A percentile compares a stretch with the other conserved stretches of the same genome.
Evolutionary conservation across 1,284 basidiomycete genomes (phyloP).

Genomic region (Leccinum brunneo-olivaceum): DNA sequence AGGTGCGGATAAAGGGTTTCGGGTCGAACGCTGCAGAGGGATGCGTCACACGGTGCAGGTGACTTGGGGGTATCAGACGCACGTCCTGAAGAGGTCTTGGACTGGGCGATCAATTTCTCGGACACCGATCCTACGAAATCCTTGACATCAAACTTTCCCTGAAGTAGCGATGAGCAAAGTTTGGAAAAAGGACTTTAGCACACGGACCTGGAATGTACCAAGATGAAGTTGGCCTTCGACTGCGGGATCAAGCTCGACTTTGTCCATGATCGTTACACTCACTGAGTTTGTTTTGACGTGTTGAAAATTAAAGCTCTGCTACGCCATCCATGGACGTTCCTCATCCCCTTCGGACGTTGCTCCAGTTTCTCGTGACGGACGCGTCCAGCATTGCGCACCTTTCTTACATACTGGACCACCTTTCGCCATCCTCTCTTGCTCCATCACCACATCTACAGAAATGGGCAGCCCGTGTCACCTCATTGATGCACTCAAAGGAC

Average conservation of each 20-base stretch:
- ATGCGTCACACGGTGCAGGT: constrained; percentile 5
- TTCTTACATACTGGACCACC: constrained; percentile 47
- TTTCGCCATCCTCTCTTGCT: constrained; percentile 44
- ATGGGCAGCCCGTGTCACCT: constrained; percentile 64
- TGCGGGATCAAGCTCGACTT: constrained; percentile 41
- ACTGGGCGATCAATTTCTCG: constrained; percentile 80
- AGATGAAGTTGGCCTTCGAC: constrained; percentile 61
- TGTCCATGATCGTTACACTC: constrained; percentile 16
- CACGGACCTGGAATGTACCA: constrained; percentile 57
- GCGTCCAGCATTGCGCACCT: constrained; percentile 49
- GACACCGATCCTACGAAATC: constrained; percentile 84
- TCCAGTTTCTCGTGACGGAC: constrained; percentile 67
- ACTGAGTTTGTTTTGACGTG: constrained; percentile 26
- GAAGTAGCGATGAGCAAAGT: constrained; percentile 26
- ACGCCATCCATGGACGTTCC: constrained; percentile 19
- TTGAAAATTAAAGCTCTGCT: constrained; percentile 23
- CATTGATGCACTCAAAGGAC: constrained; percentile 69
- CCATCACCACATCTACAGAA: constrained; percentile 63
- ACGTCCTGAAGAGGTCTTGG: constrained; percentile 80
- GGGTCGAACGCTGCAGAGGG: constrained; percentile 78
- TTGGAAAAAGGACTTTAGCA: not conserved
- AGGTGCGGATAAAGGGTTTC: constrained; percentile 85
- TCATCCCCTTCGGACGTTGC: constrained; percentile 55
- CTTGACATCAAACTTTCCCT: constrained; percentile 89
- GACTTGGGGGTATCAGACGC: constrained; percentile 31